Base-by-base conservation (phyloP, 2,329 filamentous ascomycete genomes). In the Colletotrichum orchidophilum region DNA sequence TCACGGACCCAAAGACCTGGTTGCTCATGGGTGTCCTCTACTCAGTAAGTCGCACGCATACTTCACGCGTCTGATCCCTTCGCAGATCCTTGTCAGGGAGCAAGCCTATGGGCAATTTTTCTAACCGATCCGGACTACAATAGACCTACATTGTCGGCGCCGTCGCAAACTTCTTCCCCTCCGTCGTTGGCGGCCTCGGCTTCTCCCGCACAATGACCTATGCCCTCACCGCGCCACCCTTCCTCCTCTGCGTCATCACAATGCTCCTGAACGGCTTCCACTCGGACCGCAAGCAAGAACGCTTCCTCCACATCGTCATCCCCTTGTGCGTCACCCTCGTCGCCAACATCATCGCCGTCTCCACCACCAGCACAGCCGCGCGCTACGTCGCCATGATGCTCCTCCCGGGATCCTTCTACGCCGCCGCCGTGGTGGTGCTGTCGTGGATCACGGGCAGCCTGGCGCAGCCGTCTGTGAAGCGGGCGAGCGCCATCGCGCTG, bases 201-300 rank as follows among this genome's bases (percentile, higher is more conserved):
- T 76, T 75, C 54, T 63, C 71, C 60, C 63, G 66, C 54, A 75
- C 70, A 39, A 64, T 72, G 52, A 76, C 77, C 2, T 74, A 76
- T 46, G 63, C 75, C 21, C 57, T 76, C 13, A 75, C 73, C 2
- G 74, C 72, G 9, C 75, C 75, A 2, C 75, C 75, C 2, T 93
- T 92, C 77, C 86, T 91, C 5, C 83, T 92, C 15, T 78, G 77
- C 58, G 77, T 78, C 18, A 33, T 80, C 59, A 73, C 73, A 62
- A 80, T 80, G 76, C 75, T 80, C 55, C 15, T 78, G 39, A 77
- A 78, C 73, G 77, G 79, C 13, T 91, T 88, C 85, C 91, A 94
- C 77, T 91, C 92, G 13, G 93, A 94, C 78, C 87, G 85, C 55
- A 93, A 90, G 0, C 90, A 91, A 27, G 92, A 94, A 79, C 87